Evolutionary conservation across 1,284 basidiomycete species (phyloP), one percentile per base, ranked within the genome.

Genomic region (Malassezia japonica): DNA sequence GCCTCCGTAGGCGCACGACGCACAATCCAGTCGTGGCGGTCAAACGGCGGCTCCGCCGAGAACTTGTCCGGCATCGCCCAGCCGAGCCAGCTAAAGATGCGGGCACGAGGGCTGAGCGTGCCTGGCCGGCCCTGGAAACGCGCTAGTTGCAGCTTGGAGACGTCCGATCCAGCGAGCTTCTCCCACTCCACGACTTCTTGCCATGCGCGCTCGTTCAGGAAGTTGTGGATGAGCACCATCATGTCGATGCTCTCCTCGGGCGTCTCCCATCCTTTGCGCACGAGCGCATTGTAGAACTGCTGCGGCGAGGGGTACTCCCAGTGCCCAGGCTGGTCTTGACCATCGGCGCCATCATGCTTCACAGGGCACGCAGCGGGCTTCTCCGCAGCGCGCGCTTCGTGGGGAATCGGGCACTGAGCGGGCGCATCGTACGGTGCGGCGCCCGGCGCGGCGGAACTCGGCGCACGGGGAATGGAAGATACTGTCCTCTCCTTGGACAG

Each of bases 301-400:
- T 98, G 91, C 2, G 92, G 89, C 5, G 87, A 91, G 1, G 94
- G 94, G 75, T 99, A 99, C 69, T 95, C 91, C 94, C 94, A 98
- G 41, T 76, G 75, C 12, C 70, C 70, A 15, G 72, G 68, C 18
- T 67, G 48, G 15, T 10, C 9, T 48, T 59, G 37, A 5, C n/a
- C 42, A 16, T 23, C 33, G 54, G 54, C 24, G n/a, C 45, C 55
- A 13, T 57, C 62, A 21, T 56, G 61, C 73, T 79, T 40, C 57
- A 74, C 47, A 16, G 64, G 65, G 12, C 41, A 56, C 45, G 48
- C 29, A 25, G 47, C 40, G 2, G n/a, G 25, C 24, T 34, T 7
- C 44, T 12, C 44, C 7, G 25, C 49, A 16, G 25, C 31, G n/a
- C 56, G 35, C 35, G 15, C 10, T 8, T 28, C 38, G 13, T 40